phyloP scores from a whole-genome alignment of 352 stramenopile species.

The Pythium aquatile region DNA sequence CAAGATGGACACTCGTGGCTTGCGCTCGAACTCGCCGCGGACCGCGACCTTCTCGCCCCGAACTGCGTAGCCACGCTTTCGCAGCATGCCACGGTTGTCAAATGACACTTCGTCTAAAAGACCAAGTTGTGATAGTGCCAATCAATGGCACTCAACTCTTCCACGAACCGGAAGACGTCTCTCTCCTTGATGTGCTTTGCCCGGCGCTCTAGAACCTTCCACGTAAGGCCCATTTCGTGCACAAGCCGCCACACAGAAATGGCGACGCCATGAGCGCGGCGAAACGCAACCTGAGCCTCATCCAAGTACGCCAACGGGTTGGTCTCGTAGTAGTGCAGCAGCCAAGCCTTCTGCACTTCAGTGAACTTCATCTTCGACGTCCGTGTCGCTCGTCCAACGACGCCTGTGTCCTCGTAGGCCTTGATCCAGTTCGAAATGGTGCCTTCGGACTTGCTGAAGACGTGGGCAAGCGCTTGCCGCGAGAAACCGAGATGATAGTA shows the following conservation, averaged over 20 bases:
- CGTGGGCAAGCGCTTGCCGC: background rate
- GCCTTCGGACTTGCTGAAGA: background rate
- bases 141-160: slow-evolving; percentile 27
- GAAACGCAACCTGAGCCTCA: slow-evolving; percentile 9
- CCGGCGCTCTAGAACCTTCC: slow-evolving; percentile 29
- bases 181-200: slow-evolving; percentile 28
- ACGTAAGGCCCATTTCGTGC: slow-evolving; percentile 18
- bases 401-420: background rate
- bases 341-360: background rate
- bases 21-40: no score
- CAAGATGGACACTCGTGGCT: no score
- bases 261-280: slow-evolving; percentile 2
- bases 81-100: no score
- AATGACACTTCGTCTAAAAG: no score
- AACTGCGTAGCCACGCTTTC: no score
- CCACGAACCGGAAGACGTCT: slow-evolving; percentile 27
- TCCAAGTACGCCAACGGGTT: slow-evolving; percentile 10
- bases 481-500: slow-evolving; percentile 3
- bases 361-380: background rate
- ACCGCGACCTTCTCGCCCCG: no score
- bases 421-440: background rate
- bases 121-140: no score
- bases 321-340: background rate
- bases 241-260: slow-evolving; percentile 23
- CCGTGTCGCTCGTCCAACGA: background rate